phyloP scores from a whole-genome alignment of 805 yeast species.

The Torulaspora microellipsoides region DNA sequence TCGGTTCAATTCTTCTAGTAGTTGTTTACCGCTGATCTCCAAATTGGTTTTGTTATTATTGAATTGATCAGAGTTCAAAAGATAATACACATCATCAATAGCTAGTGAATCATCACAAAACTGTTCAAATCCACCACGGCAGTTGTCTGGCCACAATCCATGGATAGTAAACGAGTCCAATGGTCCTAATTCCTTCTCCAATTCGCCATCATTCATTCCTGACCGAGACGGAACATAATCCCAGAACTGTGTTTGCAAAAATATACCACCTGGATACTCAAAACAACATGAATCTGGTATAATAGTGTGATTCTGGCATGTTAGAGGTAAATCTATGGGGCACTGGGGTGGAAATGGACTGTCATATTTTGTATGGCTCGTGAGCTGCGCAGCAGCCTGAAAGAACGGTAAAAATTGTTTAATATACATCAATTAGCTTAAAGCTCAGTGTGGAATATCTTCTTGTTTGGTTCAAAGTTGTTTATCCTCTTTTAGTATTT shows the following conservation, averaged over 20 bases:
- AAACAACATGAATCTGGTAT: slow-evolving; percentile 71
- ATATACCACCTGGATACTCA: slow-evolving; percentile 80
- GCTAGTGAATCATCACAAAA: slow-evolving; percentile 64
- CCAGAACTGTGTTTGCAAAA: slow-evolving; percentile 90
- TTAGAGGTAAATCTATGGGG: slow-evolving; percentile 54
- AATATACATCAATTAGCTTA: slow-evolving; percentile 3
- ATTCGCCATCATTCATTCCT: slow-evolving; percentile 20
- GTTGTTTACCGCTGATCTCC: slow-evolving; percentile 44
- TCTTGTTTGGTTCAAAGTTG: too few species aligned
- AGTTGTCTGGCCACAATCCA: slow-evolving; percentile 86
- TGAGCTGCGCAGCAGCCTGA: slow-evolving; percentile 98
- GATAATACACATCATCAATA: slow-evolving; percentile 45
- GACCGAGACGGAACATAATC: slow-evolving; percentile 61
- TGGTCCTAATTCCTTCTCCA: slow-evolving; percentile 50
- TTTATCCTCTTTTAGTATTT: too few species aligned
- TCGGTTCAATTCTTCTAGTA: slow-evolving; percentile 51
- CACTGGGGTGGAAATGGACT: slow-evolving; percentile 34
- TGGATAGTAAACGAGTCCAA: slow-evolving; percentile 70
- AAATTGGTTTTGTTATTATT: slow-evolving; percentile 14
- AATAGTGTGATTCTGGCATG: slow-evolving; percentile 55
- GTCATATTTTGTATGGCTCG: slow-evolving; percentile 69
- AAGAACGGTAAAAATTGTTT: slow-evolving; percentile 52
- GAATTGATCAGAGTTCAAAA: slow-evolving; percentile 37
- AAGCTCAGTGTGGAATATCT: too few species aligned
- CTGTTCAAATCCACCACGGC: slow-evolving; percentile 77